Evolutionary conservation across 2,329 filamentous ascomycete genomes (phyloP), one percentile per base, ranked within the genome.

Genomic region (Kalaharituber pfeilii): DNA sequence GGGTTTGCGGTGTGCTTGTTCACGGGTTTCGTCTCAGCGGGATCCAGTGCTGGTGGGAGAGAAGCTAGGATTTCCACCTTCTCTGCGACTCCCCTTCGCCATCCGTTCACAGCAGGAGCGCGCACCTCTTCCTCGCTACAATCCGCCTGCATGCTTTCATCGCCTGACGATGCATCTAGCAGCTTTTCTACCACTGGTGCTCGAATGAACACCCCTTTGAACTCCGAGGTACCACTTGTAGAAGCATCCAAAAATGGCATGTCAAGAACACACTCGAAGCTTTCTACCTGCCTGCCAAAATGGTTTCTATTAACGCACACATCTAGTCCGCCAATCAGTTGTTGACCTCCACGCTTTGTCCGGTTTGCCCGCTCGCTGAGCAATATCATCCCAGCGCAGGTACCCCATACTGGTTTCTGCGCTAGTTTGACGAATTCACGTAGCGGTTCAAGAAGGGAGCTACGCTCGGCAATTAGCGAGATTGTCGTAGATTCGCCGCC

Each of bases 401-500:
- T 96, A 54, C 91, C 91, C 89, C 89, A 98, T 24, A 84, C 85
- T 9, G 88, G 88, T 62, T 84, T 87, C 61, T 82, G 79, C 52
- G 79, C 72, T 39, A 84, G 72, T 65, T 94, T 94, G 65, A 96
- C 88, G 69, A 94, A 98, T 28, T 88, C 77, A 52, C 86, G 74
- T 58, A 98, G 70, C 2, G 87, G 87, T 62, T 93, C 86, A 53
- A 98, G 71, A 30, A 98, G 71, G 15, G 82, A 81, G 0, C 84
- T 86, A 59, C 88, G 78, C 22, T 80, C 79, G 2, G 91, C 91
- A 15, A 95, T 84, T 27, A 95, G 76, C 9, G 86, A 86, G 62
- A 98, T 93, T 2, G 89, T 82, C 1, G 91, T 96, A 69, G 86
- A 94, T 69, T 98, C 91, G 58, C 91, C 91, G 52, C 91, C 91